Conservation (phyloP, 495 filamentous ascomycete genomes). For the Talaromyces borbonicus region DNA sequence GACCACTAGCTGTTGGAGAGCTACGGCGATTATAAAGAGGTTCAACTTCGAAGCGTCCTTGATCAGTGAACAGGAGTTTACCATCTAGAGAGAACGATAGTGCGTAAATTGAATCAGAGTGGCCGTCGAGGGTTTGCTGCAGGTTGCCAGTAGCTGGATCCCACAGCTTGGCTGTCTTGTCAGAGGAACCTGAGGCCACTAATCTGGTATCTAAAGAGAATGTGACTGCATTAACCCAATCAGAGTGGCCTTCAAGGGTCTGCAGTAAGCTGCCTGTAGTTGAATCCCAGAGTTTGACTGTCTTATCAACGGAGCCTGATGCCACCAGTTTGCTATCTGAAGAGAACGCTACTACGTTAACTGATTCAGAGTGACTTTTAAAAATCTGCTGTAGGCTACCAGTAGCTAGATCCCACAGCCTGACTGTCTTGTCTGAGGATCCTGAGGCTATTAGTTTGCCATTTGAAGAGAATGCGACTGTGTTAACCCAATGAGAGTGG, state of each 20-base stretch:
- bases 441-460: conserved; percentile 9
- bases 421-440: conserved; percentile 19
- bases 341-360: conserved; percentile 2
- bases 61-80: conserved; percentile 12
- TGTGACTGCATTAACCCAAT: conserved; percentile 10
- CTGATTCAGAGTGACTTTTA: conserved; percentile 15
- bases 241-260: conserved; percentile 19
- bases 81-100: conserved; percentile 16
- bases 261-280: conserved; percentile 11
- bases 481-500: conserved; percentile 13
- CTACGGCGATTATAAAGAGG: neutral
- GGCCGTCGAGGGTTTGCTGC: conserved; percentile 13
- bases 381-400: conserved; percentile 14
- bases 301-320: conserved; percentile 16
- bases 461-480: conserved; percentile 4
- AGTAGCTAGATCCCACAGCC: conserved; percentile 22
- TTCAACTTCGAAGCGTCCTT: conserved; percentile 4
- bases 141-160: conserved; percentile 1
- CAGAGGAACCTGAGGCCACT: conserved; percentile 20
- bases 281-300: conserved; percentile 28
- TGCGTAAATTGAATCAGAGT: conserved; percentile 9
- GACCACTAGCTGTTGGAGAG: neutral
- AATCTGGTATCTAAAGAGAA: conserved; percentile 27
- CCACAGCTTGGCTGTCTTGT: conserved; percentile 24
- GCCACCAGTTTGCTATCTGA: conserved; percentile 9